Evolutionary conservation across 768 basidiomycete genomes (phyloP), one percentile per base, ranked within the genome.

Genomic region (Leccinum broughii): DNA sequence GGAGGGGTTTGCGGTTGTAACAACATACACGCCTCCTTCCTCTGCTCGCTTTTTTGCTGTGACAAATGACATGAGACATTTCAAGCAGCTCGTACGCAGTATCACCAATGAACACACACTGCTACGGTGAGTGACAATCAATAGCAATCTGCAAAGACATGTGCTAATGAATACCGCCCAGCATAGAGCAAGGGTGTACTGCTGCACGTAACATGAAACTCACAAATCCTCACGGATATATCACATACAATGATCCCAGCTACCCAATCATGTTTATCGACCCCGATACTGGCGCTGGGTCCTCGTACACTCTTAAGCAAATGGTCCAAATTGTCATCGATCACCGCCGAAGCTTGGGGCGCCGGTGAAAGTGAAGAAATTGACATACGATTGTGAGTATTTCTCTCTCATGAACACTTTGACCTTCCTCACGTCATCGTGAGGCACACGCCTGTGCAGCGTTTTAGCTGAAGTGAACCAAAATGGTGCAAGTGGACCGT

Each of bases 241-340:
- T 58, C 3, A 9, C 56, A 6, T 11, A 1, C 1, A 2, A 17
- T 22, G 4, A 9, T 9, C 8, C 28, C 48, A 15, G 8, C 17
- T 0, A 53, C 8, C 26, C 57, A 11, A 41, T 57, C 37, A 1
- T 39, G 28, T 57, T 57, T 22, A 57, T 41, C 54, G 57, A 58
- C 15, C 28, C 41, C 37, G 28, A 58, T 11, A 41, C 37, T 2
- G 7, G 10, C 7, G 17, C 2, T 5, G 1, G 8, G 0, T 4
- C 4, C 7, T 28, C 54, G 14, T 2, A 1, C 14, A 8, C 28
- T 14, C n/a, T 57, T 6, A 1, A 3, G 0, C 2, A 2, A 1
- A 10, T 57, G 8, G 3, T 7, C 10, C 3, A 10, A 2, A 6
- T n/a, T 26, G 56, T 57, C 56, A 10, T 7, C 1, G 24, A 3